phyloP scores from a whole-genome alignment of 1,284 basidiomycete species.

The Fomitiporia mediterranea region DNA sequence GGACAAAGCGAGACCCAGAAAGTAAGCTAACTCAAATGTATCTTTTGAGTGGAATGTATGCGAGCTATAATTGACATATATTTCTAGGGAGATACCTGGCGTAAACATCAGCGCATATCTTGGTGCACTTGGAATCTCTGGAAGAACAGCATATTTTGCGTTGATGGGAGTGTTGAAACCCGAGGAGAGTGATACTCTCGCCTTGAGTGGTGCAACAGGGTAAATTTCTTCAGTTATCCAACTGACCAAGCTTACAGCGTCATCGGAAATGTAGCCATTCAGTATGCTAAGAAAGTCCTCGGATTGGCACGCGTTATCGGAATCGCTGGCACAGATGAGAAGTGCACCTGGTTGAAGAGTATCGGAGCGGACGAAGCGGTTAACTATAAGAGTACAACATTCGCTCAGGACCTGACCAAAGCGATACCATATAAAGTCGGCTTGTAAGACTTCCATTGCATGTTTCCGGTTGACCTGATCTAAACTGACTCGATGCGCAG shows the following conservation, averaged over 20 bases:
- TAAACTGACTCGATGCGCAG: background rate
- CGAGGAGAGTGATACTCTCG: constrained; percentile 32
- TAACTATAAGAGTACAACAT: constrained; percentile 38
- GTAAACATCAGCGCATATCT: constrained; percentile 24
- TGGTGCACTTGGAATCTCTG: constrained; percentile 26
- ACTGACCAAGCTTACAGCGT: constrained; percentile 24
- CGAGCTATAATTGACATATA: too few species aligned
- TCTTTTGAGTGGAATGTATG: background rate
- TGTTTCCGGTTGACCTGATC: constrained; percentile 21
- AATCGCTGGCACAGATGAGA: constrained; percentile 41
- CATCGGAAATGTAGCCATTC: constrained; percentile 28
- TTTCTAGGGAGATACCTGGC: constrained; percentile 8
- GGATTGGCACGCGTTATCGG: constrained; percentile 41
- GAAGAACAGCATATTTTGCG: constrained; percentile 32
- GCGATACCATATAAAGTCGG: constrained; percentile 20
- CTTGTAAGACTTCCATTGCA: constrained; percentile 18
- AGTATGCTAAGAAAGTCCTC: constrained; percentile 34
- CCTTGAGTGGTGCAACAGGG: constrained; percentile 35
- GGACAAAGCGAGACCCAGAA: background rate
- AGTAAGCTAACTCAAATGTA: background rate
- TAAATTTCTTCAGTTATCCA: too few species aligned
- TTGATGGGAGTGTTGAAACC: constrained; percentile 31
- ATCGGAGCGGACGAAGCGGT: constrained; percentile 41
- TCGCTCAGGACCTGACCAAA: constrained; percentile 20
- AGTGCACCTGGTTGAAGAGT: constrained; percentile 40